Evolutionary conservation across 1,284 basidiomycete genomes (phyloP).

Genomic region (Cryptococcus floricola): DNA sequence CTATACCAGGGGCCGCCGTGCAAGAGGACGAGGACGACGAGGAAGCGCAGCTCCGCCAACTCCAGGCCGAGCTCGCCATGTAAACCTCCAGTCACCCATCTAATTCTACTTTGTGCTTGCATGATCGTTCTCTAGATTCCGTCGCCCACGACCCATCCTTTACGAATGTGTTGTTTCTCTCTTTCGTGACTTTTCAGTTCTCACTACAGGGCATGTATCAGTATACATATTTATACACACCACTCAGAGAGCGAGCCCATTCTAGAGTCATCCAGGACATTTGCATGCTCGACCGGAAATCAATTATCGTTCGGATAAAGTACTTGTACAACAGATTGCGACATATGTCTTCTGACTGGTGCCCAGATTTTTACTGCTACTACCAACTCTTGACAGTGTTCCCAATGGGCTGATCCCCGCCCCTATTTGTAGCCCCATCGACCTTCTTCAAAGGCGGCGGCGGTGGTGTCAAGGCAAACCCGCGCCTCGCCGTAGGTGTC

Average conservation of each 20-base stretch:
- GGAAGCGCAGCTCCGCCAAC: slow-evolving; percentile 81
- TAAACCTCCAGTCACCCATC: slow-evolving; percentile 38
- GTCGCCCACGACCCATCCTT: not conserved
- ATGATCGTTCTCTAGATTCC: not conserved
- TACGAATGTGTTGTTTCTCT: not conserved
- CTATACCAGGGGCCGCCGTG: slow-evolving; percentile 25
- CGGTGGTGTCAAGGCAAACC: slow-evolving; percentile 12
- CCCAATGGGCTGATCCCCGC: not conserved
- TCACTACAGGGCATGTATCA: not conserved
- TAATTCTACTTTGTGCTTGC: not conserved
- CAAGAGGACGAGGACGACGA: slow-evolving; percentile 80
- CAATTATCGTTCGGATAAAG: not conserved
- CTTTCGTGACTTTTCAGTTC: not conserved
- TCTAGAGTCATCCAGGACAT: not conserved
- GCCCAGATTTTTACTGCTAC: too few relatives aligned
- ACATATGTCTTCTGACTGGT: too few relatives aligned
- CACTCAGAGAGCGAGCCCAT: too few relatives aligned
- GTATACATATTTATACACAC: not conserved
- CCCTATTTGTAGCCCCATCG: not conserved
- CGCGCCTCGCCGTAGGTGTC: not conserved
- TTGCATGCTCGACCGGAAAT: not conserved
- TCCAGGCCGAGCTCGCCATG: slow-evolving; percentile 90
- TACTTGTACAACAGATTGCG: not conserved
- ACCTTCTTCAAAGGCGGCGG: slow-evolving; percentile 2
- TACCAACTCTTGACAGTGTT: not conserved